Evolutionary conservation across 352 stramenopile species (phyloP), one percentile per base, ranked within the genome.

Genomic region (Stramenopiles sp.): DNA sequence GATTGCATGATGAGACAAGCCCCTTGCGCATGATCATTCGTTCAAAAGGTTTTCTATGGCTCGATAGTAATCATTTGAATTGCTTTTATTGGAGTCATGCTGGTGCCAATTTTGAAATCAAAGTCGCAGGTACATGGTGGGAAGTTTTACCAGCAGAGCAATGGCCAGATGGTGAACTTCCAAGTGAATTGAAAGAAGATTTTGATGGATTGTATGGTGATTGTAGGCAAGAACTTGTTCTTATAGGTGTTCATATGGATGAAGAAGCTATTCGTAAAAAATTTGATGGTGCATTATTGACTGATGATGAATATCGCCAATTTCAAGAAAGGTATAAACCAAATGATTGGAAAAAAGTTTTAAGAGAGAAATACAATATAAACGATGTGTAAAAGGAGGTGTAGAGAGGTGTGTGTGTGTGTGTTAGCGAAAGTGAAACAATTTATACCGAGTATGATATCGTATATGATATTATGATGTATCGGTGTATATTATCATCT

Each of bases 1-100:
- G 30, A 43, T 73, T 20, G 0, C 7, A n/a, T 0, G 80, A 65
- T 6, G 80, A 79, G 30, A 76, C 81, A 13, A 82, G 79, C 74
- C 86, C 86, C 32, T 91, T 92, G 83, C 63, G 82, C 1, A 83
- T 83, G 31, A 83, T 92, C 1, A 43, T 92, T 0, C 81, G 87
- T 13, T 86, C 80, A 32, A 93, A 93, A 69, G 88, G 88, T 32
- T 93, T 93, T 78, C 86, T 87, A 78, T 93, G 86, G 86, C 85
- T 92, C 79, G 85, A 81, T 23, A 89, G 85, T 83, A 78, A 85
- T 43, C 87, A 90, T 79, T 84, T 89, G 33, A 87, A 84, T 29
- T 86, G 77, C 31, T 90, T 92, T 84, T 93, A 89, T 78, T 91
- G 87, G 88, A 86, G 79, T 74, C 88, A 92, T 81, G 88, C 88